A percentile compares a stretch with the other conserved stretches of the same genome.
These are phyloP conservation scores for Chlorella vulgaris DNA, from an alignment of 139 green algal genomes.

Conservation along the genomic window DNA sequence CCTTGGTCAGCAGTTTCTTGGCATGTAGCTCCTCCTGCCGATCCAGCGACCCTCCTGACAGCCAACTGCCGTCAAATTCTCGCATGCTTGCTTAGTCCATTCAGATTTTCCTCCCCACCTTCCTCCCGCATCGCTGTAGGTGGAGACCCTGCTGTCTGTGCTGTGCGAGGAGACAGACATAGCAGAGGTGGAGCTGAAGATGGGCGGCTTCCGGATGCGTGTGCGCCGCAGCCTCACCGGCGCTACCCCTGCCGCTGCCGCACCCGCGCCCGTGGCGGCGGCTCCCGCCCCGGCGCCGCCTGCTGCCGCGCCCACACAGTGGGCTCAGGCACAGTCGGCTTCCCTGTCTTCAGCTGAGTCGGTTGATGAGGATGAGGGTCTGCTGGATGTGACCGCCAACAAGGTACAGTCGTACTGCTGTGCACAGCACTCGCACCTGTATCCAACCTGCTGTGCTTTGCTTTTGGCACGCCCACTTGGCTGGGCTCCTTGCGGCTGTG, in stretches of 20 bases:
- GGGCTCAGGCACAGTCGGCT: neutral
- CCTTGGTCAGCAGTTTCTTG: too few species aligned
- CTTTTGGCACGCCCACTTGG: too few species aligned
- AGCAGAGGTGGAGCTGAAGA: conserved; percentile 83
- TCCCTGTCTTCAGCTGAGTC: conserved; percentile 38
- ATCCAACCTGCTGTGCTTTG: too few species aligned
- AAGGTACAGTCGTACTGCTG: conserved; percentile 25
- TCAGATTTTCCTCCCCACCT: too few species aligned
- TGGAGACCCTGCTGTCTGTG: conserved; percentile 71
- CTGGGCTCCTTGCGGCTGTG: too few species aligned
- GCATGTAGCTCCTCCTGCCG: too few species aligned
- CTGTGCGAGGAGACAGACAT: conserved; percentile 86
- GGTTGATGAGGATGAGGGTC: conserved; percentile 55
- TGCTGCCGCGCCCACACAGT: neutral
- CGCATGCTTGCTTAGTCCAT: too few species aligned
- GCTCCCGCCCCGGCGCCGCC: conserved; percentile 20
- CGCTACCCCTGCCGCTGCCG: neutral
- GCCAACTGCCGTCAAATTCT: too few species aligned
- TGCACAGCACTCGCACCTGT: too few species aligned
- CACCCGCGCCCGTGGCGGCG: conserved; percentile 30
- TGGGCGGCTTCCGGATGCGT: conserved; percentile 77
- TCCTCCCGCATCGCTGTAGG: conserved; percentile 53
- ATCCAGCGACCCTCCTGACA: too few species aligned
- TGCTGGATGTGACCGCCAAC: conserved; percentile 63
- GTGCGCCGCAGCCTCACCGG: conserved; percentile 65